A percentile compares a stretch with the other conserved stretches of the same genome.
Conservation (phyloP, 2,329 filamentous ascomycete genomes). For the Rutstroemia sp. region DNA sequence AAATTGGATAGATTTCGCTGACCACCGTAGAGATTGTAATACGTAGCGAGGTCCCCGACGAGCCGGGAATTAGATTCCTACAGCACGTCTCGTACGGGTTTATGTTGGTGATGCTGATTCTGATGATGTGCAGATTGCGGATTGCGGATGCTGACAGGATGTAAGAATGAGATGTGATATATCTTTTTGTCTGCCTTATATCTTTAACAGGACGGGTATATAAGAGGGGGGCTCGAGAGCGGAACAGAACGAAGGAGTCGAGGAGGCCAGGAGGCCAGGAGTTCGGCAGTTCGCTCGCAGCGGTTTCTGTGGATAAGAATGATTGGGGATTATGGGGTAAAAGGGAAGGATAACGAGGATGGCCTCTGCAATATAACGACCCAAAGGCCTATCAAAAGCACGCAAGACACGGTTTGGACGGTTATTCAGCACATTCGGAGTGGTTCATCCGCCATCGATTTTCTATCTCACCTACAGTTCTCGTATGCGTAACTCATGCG, state of each 20-base stretch:
- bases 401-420: too few species aligned
- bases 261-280: too few species aligned
- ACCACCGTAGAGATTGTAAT: conserved; percentile 6
- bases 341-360: background rate
- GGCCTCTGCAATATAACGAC: conserved; percentile 5
- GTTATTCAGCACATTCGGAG: background rate
- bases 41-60: conserved; percentile 9
- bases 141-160: background rate
- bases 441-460: conserved; percentile 5
- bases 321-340: too few species aligned
- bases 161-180: background rate
- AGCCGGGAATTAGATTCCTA: background rate
- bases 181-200: too few species aligned
- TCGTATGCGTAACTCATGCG: conserved; percentile 5
- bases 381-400: background rate
- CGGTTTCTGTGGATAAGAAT: too few species aligned
- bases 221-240: too few species aligned
- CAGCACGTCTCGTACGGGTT: background rate
- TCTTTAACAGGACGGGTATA: too few species aligned
- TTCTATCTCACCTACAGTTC: conserved; percentile 9
- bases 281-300: too few species aligned
- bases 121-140: conserved; percentile 1
- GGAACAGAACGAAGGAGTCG: too few species aligned
- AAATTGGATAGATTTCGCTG: background rate
- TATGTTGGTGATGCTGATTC: background rate